Conservation (phyloP, 305 asterid species). For the Ajuga reptans region DNA sequence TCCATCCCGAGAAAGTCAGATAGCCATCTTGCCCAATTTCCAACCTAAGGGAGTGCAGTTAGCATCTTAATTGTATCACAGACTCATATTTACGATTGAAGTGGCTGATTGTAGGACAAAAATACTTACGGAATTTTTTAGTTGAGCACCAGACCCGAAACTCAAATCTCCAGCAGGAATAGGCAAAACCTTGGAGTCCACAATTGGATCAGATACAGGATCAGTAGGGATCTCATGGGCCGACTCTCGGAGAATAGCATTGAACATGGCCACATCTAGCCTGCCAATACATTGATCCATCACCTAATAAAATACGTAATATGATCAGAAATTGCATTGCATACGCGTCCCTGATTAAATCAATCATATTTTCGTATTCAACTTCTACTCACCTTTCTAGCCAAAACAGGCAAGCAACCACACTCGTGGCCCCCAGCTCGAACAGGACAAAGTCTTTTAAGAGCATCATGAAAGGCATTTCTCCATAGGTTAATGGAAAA, state of each 20-base stretch:
- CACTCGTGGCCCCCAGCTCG: conserved; percentile 84
- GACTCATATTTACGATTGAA: neutral
- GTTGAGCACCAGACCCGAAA: conserved; percentile 95
- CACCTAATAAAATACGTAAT: conserved; percentile 41
- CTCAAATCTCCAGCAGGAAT: conserved; percentile 94
- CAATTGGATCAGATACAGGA: conserved; percentile 96
- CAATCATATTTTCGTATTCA: neutral
- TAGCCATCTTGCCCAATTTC: conserved; percentile 83
- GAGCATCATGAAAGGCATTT: conserved; percentile 75
- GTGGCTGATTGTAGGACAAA: neutral
- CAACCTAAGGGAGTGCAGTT: conserved; percentile 43
- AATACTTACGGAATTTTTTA: conserved; percentile 74
- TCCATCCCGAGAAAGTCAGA: conserved; percentile 51
- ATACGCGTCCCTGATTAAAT: neutral
- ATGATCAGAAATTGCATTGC: conserved; percentile 18
- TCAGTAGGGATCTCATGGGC: conserved; percentile 95
- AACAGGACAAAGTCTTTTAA: conserved; percentile 83
- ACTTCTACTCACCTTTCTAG: conserved; percentile 56
- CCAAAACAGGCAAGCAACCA: conserved; percentile 87
- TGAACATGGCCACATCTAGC: conserved; percentile 93
- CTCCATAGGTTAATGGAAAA: conserved; percentile 72
- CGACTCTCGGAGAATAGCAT: conserved; percentile 94
- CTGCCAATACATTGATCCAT: conserved; percentile 82
- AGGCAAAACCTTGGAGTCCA: conserved; percentile 88
- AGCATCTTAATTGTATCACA: neutral